These are phyloP conservation scores for Artemisia tridentata DNA, from an alignment of 129 eudicot genomes.

Conservation along the genomic window DNA sequence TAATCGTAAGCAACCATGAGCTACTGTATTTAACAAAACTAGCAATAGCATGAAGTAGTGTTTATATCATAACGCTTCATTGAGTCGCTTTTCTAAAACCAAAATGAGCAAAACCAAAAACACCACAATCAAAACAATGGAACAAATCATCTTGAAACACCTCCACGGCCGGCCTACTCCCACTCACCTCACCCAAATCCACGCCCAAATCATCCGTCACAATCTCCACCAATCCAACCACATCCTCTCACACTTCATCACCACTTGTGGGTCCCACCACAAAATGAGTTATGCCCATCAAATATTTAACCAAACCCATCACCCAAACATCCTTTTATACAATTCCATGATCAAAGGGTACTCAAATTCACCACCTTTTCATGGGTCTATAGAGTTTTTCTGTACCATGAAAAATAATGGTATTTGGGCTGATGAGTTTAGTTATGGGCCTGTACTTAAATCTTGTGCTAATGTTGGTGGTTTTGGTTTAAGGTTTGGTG, in stretches of 20 bases:
- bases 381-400: conserved; percentile 40
- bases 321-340: conserved; percentile 71
- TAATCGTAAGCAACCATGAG: no score
- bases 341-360: conserved; percentile 81
- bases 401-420: conserved; percentile 52
- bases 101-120: no score
- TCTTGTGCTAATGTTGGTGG: conserved; percentile 54
- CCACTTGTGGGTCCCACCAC: conserved; percentile 53
- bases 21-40: no score
- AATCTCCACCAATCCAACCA: conserved; percentile 76
- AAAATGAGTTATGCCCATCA: conserved; percentile 53
- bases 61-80: no score
- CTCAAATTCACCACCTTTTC: conserved; percentile 54
- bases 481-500: conserved; percentile 40
- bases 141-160: conserved; percentile 48
- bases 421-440: conserved; percentile 76
- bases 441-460: conserved; percentile 67
- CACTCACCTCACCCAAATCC: conserved; percentile 61
- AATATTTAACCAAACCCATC: conserved; percentile 51
- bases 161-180: conserved; percentile 72
- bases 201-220: conserved; percentile 80
- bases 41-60: no score
- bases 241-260: conserved; percentile 76
- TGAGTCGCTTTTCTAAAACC: no score
- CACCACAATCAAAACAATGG: no score